Conservation (phyloP, 805 yeast genomes). For the Debaryomyces prosopidis region DNA sequence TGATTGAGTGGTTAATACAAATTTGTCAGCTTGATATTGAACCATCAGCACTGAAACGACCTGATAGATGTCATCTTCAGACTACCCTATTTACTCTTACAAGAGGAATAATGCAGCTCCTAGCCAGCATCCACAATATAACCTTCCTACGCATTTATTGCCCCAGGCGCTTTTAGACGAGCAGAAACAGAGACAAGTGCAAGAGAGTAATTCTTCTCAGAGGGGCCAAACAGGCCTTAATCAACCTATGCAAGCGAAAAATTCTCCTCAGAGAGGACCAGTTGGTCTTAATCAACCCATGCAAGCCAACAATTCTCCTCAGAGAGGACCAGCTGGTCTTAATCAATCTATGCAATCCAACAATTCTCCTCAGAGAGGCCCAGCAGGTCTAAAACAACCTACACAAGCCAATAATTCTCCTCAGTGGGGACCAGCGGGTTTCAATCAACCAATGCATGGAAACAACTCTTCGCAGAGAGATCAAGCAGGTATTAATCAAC, state of each 20-base stretch:
- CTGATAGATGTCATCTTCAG: too few relatives aligned
- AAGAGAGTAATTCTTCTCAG: background rate
- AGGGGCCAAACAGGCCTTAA: background rate
- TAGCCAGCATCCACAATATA: conserved; percentile 10
- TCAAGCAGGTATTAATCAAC: background rate
- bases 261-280: background rate
- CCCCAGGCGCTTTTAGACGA: conserved; percentile 19
- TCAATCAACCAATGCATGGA: background rate
- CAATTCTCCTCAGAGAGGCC: conserved; percentile 6
- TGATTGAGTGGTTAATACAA: too few relatives aligned
- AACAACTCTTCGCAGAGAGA: background rate
- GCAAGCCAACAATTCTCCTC: background rate
- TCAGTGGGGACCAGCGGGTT: conserved; percentile 1
- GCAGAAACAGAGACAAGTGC: background rate
- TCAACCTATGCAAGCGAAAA: background rate
- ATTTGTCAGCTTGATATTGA: too few relatives aligned
- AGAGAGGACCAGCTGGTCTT: background rate
- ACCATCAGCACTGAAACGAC: too few relatives aligned
- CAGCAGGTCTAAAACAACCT: conserved; percentile 5
- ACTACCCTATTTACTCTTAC: too few relatives aligned
- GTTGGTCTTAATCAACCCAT: conserved; percentile 6
- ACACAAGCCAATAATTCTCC: conserved; percentile 1
- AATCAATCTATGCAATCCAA: background rate
- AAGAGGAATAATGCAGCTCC: too few relatives aligned
- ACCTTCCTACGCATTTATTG: conserved; percentile 24